Percentiles rank a stretch among this genome's conserved stretches.
Conservation (phyloP, 129 eudicot species). For the Ambrosia artemisiifolia region DNA sequence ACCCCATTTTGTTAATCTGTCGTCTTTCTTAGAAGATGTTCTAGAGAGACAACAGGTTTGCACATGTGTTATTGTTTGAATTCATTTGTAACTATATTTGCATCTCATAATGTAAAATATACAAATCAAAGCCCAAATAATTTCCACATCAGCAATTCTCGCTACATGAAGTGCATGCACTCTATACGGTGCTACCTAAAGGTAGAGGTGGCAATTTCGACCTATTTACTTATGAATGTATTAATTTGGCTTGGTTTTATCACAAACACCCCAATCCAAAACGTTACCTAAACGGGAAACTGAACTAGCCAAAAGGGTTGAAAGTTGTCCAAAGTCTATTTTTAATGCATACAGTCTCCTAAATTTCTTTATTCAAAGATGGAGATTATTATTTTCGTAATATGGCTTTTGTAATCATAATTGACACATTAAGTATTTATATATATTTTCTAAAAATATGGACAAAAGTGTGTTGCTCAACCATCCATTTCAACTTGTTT, state of each 20-base stretch:
- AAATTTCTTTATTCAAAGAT: not conserved
- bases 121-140: not conserved
- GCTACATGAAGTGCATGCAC: constrained; percentile 6
- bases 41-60: not conserved
- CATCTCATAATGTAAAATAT: constrained; percentile 6
- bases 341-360: not conserved
- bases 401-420: not conserved
- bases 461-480: not conserved
- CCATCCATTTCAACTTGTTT: not conserved
- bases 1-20: not conserved
- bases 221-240: not conserved
- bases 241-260: not conserved
- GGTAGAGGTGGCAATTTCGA: not conserved
- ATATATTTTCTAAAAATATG: not conserved
- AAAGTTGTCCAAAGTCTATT: not conserved
- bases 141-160: not conserved
- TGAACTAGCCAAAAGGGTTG: not conserved
- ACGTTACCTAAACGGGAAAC: not conserved
- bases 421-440: not conserved
- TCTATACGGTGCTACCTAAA: constrained; percentile 5
- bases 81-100: constrained; percentile 4
- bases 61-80: not conserved
- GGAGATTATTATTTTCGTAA: not conserved
- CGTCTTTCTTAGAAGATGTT: not conserved
- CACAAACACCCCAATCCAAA: not conserved